A percentile compares a stretch with the other conserved stretches of the same genome.
These are phyloP conservation scores for Nicotiana sylvestris DNA, from an alignment of 257 asterid genomes.

Conservation along the genomic window DNA sequence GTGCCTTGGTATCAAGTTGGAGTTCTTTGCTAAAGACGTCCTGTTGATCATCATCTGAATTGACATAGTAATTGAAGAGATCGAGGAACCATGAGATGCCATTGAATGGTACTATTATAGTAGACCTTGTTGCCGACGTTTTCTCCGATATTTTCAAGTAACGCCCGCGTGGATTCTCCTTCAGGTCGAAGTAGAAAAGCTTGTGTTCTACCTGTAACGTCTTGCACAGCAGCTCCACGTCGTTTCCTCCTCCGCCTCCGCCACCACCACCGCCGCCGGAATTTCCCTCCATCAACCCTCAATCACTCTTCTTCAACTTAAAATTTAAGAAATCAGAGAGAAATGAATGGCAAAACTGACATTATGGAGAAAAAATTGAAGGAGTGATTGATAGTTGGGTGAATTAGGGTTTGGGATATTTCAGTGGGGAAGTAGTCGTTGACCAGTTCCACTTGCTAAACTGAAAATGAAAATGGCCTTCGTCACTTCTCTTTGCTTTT, in stretches of 20 bases:
- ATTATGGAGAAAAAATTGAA: not conserved
- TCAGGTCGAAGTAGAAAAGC: conserved; percentile 91
- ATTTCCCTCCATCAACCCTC: conserved; percentile 65
- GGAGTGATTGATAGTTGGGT: not conserved
- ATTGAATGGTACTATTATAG: conserved; percentile 84
- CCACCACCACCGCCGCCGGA: conserved; percentile 36
- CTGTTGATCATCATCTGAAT: conserved; percentile 54
- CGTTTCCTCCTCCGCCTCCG: conserved; percentile 66
- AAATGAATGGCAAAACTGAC: not conserved
- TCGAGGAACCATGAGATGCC: conserved; percentile 98
- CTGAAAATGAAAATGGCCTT: not conserved
- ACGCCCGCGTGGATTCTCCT: conserved; percentile 97
- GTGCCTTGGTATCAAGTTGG: conserved; percentile 91
- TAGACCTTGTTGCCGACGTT: conserved; percentile 94
- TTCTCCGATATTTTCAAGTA: conserved; percentile 96
- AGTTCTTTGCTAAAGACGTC: conserved; percentile 87
- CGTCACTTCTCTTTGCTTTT: not conserved
- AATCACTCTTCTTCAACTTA: not conserved
- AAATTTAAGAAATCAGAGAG: not conserved
- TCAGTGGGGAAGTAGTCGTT: not conserved
- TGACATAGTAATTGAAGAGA: conserved; percentile 91
- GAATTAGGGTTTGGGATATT: conserved; percentile 4
- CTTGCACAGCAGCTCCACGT: conserved; percentile 82
- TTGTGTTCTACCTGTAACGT: conserved; percentile 96
- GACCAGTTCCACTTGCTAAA: not conserved